Conservation (phyloP, 1,139 yeast species). For the Debaryomyces fabryi region DNA sequence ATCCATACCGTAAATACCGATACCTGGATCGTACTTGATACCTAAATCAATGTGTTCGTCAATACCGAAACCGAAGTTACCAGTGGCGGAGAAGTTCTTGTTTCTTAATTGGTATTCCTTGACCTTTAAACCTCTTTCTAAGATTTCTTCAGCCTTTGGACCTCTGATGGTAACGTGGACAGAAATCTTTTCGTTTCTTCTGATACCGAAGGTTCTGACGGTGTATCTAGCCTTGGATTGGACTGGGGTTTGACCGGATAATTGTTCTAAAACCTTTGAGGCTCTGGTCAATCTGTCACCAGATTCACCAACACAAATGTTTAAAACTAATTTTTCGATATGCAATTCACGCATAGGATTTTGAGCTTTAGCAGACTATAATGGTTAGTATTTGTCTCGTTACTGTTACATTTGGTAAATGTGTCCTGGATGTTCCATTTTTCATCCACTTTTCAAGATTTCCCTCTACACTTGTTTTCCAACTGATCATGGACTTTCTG, state of each 20-base stretch:
- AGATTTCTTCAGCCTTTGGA: conserved; percentile 99
- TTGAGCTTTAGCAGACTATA: conserved; percentile 43
- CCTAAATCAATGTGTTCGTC: conserved; percentile 99
- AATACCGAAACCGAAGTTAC: conserved; percentile 99
- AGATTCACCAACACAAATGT: conserved; percentile 99
- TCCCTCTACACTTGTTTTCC: neutral
- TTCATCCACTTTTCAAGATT: neutral
- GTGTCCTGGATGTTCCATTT: neutral
- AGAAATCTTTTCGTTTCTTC: conserved; percentile 99
- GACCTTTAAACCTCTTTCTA: conserved; percentile 99
- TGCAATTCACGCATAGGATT: conserved; percentile 96
- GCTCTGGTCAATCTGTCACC: conserved; percentile 99
- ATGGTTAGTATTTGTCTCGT: conserved; percentile 16
- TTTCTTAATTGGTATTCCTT: conserved; percentile 97
- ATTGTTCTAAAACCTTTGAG: conserved; percentile 99
- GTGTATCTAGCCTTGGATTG: conserved; percentile 99
- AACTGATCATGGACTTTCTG: neutral
- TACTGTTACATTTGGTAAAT: neutral
- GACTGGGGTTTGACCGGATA: conserved; percentile 99
- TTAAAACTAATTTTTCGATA: conserved; percentile 98
- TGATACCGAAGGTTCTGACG: conserved; percentile 99
- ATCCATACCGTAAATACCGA: conserved; percentile 99
- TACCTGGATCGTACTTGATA: conserved; percentile 99
- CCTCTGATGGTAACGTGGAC: conserved; percentile 99
- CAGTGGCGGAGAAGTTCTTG: conserved; percentile 96